A percentile compares a stretch with the other conserved stretches of the same genome.
phyloP scores from a whole-genome alignment of 257 asterid genomes.

The Sherardia arvensis region DNA sequence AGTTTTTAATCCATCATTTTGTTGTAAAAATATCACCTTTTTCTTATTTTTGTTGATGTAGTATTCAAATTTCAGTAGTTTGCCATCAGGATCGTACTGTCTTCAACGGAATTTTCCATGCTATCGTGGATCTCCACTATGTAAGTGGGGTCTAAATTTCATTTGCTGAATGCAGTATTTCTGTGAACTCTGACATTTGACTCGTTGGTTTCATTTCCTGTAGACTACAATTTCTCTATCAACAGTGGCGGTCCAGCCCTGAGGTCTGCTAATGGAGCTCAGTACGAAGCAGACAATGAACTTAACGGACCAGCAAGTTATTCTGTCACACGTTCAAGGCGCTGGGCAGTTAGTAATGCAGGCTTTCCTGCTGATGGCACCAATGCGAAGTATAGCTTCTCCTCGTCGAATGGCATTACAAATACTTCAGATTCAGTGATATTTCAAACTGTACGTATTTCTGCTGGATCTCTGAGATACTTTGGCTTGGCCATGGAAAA shows the following conservation, averaged over 20 bases:
- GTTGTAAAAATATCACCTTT: background rate
- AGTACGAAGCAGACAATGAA: conserved; percentile 43
- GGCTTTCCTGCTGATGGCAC: conserved; percentile 47
- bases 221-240: conserved; percentile 62
- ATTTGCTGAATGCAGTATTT: background rate
- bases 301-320: conserved; percentile 67
- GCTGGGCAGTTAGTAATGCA: conserved; percentile 84
- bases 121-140: conserved; percentile 40
- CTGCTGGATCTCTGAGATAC: conserved; percentile 78
- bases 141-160: conserved; percentile 25
- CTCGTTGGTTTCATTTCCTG: conserved; percentile 15
- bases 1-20: background rate
- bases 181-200: background rate
- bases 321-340: conserved; percentile 26
- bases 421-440: conserved; percentile 51
- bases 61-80: conserved; percentile 21
- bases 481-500: conserved; percentile 73
- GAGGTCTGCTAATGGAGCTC: conserved; percentile 24
- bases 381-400: conserved; percentile 24
- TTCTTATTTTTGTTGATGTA: background rate
- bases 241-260: conserved; percentile 63
- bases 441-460: conserved; percentile 50
- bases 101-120: conserved; percentile 70
- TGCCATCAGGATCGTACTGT: conserved; percentile 53
- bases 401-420: conserved; percentile 24